Evolutionary conservation across 108 stramenopile species (phyloP), one percentile per base, ranked within the genome.

Genomic region (Conticribra weissflogii): DNA sequence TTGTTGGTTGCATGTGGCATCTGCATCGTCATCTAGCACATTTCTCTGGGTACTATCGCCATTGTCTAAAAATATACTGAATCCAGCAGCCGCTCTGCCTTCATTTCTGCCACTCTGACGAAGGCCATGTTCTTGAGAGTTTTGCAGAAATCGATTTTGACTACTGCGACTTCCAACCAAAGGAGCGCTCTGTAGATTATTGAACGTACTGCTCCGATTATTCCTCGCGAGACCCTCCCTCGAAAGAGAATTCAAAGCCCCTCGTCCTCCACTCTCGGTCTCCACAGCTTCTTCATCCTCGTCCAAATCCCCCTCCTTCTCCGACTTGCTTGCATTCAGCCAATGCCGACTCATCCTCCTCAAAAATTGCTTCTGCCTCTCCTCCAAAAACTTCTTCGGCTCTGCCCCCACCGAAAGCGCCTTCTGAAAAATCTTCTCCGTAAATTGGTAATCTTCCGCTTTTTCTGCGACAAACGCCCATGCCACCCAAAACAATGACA

Each of bases 321-420:
- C 32, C 0, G 32, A 44, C 24, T 79, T 54, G 15, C 76, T 86
- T 0, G 72, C 59, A 74, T 91, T 89, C 48, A 89, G 62, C 88
- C 88, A 89, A 53, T 86, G 79, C n/a, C 88, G 81, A 68, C 79
- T 84, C 92, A 94, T 89, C 47, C 92, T 81, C 53, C 90, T 63
- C 72, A 91, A 86, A 66, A 94, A 94, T 62, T 91, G 90, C 48
- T 81, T 82, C 55, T 90, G 82, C 25, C 93, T 83, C 49, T 84
- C 70, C 63, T 89, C 77, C 33, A 94, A 54, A 59, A 86, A 64
- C 50, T 86, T 75, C 24, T 73, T 58, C 3, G 93, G 93, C 53
- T 88, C 68, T 0, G 93, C 93, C 28, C 82, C 66, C 61, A 89
- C 91, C 22, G 70, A 65, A 14, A 88, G 59, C 15, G 85, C 93